Evolutionary conservation across 179 eudicot species (phyloP).

Genomic region (Drosera spatulata): DNA sequence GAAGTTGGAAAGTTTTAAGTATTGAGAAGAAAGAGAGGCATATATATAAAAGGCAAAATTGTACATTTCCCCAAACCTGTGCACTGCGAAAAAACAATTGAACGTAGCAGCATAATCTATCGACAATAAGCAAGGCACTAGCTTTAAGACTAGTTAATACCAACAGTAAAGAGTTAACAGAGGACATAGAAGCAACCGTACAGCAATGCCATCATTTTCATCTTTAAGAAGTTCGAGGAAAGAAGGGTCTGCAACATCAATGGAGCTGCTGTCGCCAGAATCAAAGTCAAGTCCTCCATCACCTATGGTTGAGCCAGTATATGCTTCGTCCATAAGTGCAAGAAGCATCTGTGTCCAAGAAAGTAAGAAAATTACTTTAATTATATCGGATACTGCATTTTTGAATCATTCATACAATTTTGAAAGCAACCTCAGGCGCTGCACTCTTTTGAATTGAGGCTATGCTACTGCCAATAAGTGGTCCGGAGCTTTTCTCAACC

Average conservation of each 20-base stretch:
- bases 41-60: too few relatives aligned
- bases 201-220: constrained; percentile 98
- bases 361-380: constrained; percentile 6
- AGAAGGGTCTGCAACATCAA: constrained; percentile 81
- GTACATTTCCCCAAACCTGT: too few relatives aligned
- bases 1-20: too few relatives aligned
- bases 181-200: constrained; percentile 26
- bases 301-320: constrained; percentile 94
- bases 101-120: too few relatives aligned
- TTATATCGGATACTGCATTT: constrained; percentile 3
- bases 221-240: constrained; percentile 97
- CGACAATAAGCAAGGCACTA: too few relatives aligned
- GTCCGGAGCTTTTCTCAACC: constrained; percentile 86
- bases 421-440: constrained; percentile 76
- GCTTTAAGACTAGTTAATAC: too few relatives aligned
- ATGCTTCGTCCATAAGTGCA: constrained; percentile 99
- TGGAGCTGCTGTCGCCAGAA: constrained; percentile 75
- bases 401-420: neutral
- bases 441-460: constrained; percentile 93
- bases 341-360: constrained; percentile 73
- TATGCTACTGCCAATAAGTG: constrained; percentile 84
- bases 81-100: too few relatives aligned
- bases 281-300: constrained; percentile 97
- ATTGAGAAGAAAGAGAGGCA: too few relatives aligned
- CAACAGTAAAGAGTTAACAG: too few relatives aligned